phyloP scores from a whole-genome alignment of 768 basidiomycete species.

The Collybiopsis confluens region DNA sequence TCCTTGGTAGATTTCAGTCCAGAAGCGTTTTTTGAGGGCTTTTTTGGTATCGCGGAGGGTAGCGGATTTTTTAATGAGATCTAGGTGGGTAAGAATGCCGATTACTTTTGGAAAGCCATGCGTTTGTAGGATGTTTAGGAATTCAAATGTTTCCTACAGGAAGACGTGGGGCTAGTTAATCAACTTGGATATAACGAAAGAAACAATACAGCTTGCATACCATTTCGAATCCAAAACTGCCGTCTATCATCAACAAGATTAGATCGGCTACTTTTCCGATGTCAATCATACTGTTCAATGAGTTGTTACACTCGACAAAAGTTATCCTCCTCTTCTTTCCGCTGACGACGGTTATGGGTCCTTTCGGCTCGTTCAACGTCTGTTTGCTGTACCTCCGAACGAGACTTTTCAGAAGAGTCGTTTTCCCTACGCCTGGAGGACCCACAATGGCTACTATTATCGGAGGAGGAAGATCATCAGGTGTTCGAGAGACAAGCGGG shows the following conservation, averaged over 20 bases:
- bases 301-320: conserved; percentile 96
- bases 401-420: conserved; percentile 87
- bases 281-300: conserved; percentile 98
- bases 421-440: conserved; percentile 95
- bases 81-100: conserved; percentile 92
- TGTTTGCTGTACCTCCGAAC: conserved; percentile 93
- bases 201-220: no score
- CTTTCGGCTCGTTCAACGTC: conserved; percentile 82
- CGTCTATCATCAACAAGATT: conserved; percentile 96
- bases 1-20: conserved; percentile 99
- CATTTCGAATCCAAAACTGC: conserved; percentile 98
- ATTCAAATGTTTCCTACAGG: conserved; percentile 99
- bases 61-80: conserved; percentile 90
- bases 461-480: conserved; percentile 87
- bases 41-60: conserved; percentile 90
- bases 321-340: conserved; percentile 94
- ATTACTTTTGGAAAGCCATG: conserved; percentile 99
- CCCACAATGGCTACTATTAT: conserved; percentile 94
- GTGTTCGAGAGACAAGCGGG: conserved; percentile 91
- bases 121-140: conserved; percentile 92
- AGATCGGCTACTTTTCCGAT: conserved; percentile 95
- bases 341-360: conserved; percentile 91
- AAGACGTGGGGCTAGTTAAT: no score
- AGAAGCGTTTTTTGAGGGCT: conserved; percentile 94
- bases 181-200: no score